These are phyloP conservation scores for Mortierella sp. DNA, from an alignment of 371 early-diverging fungal genomes.

Conservation along the genomic window DNA sequence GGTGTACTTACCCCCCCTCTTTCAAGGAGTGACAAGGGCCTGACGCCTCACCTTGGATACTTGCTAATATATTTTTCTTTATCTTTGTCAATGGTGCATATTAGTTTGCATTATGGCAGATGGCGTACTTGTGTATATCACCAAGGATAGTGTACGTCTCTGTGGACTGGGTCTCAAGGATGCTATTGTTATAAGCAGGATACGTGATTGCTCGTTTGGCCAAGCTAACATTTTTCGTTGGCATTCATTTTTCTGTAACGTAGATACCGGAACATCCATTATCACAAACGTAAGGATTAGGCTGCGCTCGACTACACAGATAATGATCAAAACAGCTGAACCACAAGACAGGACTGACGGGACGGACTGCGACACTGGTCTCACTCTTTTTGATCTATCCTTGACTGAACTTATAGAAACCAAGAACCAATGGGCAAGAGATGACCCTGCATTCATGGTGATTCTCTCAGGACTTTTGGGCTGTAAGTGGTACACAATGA, in stretches of 20 bases:
- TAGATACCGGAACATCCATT: slow-evolving; percentile 91
- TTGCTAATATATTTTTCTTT: background rate
- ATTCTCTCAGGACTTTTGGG: slow-evolving; percentile 72
- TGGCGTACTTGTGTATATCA: slow-evolving; percentile 88
- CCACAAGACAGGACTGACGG: background rate
- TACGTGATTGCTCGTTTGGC: background rate
- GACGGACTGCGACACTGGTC: background rate
- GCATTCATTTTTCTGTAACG: background rate
- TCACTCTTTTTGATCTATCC: background rate
- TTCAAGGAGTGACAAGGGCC: background rate
- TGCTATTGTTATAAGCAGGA: background rate
- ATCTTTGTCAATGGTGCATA: background rate
- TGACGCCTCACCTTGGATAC: background rate
- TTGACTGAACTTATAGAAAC: slow-evolving; percentile 73
- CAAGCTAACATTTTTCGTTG: background rate
- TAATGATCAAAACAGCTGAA: background rate
- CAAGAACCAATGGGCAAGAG: slow-evolving; percentile 96
- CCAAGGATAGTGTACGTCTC: slow-evolving; percentile 87
- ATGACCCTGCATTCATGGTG: slow-evolving; percentile 94
- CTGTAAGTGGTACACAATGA: slow-evolving; percentile 64
- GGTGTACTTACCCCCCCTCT: background rate
- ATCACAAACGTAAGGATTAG: slow-evolving; percentile 87
- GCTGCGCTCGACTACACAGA: background rate
- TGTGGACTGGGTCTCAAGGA: background rate
- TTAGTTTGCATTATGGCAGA: slow-evolving; percentile 93